Conservation (phyloP, 2,329 filamentous ascomycete genomes). For the Pyrenophora graminea region DNA sequence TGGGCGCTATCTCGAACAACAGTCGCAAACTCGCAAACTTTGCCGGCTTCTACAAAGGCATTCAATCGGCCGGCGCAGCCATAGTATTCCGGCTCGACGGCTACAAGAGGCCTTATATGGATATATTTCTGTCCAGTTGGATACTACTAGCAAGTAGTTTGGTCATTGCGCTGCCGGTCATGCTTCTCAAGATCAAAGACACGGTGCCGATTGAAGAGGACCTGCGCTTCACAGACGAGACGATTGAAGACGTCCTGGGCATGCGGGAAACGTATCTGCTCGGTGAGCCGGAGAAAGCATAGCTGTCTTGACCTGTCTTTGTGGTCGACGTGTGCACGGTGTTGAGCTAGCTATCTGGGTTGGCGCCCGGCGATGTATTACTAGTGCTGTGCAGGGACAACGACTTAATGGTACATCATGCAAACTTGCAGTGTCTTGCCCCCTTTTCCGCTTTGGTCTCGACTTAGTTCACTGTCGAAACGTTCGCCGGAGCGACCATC, state of each 20-base stretch:
- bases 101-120: constrained; percentile 61
- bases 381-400: no score
- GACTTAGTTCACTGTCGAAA: no score
- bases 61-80: constrained; percentile 80
- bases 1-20: constrained; percentile 89
- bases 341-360: no score
- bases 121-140: constrained; percentile 76
- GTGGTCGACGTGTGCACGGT: not conserved
- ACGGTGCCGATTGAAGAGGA: constrained; percentile 69
- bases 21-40: constrained; percentile 86
- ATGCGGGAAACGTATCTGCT: not conserved
- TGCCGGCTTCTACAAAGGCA: constrained; percentile 83
- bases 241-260: constrained; percentile 37
- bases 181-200: constrained; percentile 76
- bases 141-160: constrained; percentile 71
- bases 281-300: not conserved
- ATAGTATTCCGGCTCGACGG: constrained; percentile 72
- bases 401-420: no score
- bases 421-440: no score
- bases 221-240: constrained; percentile 81
- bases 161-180: constrained; percentile 74
- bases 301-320: not conserved
- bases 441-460: no score
- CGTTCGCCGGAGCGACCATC: no score
- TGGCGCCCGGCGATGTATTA: no score